Percentiles rank a stretch among this genome's conserved stretches.
These are phyloP conservation scores for Lecanicillium sp. DNA, from an alignment of 2,329 filamentous ascomycete species.

Conservation along the genomic window DNA sequence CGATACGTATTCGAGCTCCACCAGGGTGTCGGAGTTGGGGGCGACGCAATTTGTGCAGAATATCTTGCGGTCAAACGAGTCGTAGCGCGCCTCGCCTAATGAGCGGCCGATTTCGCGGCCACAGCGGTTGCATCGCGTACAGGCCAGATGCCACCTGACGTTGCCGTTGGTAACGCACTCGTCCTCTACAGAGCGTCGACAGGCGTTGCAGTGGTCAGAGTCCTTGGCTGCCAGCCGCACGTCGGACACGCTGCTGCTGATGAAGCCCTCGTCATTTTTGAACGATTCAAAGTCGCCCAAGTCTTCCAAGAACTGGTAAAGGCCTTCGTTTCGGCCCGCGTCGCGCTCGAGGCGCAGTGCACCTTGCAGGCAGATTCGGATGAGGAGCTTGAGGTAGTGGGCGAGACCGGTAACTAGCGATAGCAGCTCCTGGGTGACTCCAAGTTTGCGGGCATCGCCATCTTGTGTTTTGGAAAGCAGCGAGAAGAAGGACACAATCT, in stretches of 20 bases:
- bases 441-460: slow-evolving; percentile 78
- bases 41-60: slow-evolving; percentile 63
- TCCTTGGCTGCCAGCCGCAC: slow-evolving; percentile 62
- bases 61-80: slow-evolving; percentile 57
- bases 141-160: slow-evolving; percentile 75
- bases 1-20: slow-evolving; percentile 65
- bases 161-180: slow-evolving; percentile 74
- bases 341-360: slow-evolving; percentile 87
- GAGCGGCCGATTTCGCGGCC: slow-evolving; percentile 58
- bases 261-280: slow-evolving; percentile 60
- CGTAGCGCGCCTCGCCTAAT: slow-evolving; percentile 64
- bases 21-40: slow-evolving; percentile 42
- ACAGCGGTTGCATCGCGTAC: slow-evolving; percentile 67
- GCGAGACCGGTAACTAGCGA: slow-evolving; percentile 92
- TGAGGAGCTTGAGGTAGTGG: slow-evolving; percentile 95
- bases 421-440: slow-evolving; percentile 96
- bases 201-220: slow-evolving; percentile 77
- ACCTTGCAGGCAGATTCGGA: slow-evolving; percentile 92
- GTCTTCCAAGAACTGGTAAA: slow-evolving; percentile 77
- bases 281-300: slow-evolving; percentile 75
- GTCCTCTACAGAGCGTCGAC: slow-evolving; percentile 85
- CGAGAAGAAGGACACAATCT: slow-evolving; percentile 96
- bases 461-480: slow-evolving; percentile 92
- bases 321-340: slow-evolving; percentile 61
- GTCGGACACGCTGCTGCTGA: slow-evolving; percentile 60